Base-by-base conservation (phyloP, 2,329 filamentous ascomycete species). In the Alternaria sp. region DNA sequence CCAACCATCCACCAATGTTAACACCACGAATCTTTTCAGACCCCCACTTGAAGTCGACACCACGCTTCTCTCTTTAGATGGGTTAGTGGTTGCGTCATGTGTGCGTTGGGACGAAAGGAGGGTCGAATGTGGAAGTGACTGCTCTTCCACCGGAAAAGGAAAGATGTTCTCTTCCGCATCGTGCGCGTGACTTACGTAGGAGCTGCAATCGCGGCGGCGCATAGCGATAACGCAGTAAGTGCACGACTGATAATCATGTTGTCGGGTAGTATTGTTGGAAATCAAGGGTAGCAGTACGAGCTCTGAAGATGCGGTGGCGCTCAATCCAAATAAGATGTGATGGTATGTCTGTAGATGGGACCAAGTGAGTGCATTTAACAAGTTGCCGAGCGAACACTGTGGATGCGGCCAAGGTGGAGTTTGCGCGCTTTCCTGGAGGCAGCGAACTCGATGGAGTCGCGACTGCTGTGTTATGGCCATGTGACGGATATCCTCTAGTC, bases 1-100 rank as follows among this genome's bases (percentile, higher is more conserved):
- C 79, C 18, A 86, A 73, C 84, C 84, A 86, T 43, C 84, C 84
- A 26, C 84, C 84, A 63, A 86, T 79, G 55, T 85, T 86, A n/a
- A 85, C 79, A 37, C 84, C 84, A 43, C 80, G 78, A n/a, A 87
- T 82, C 66, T 83, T 84, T 33, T 83, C 79, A 12, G 73, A 71
- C n/a, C 83, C 84, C 81, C 84, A 87, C 20, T 76, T 71, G 74
- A 87, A 87, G 47, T 70, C 75, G 5, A 80, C 80, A 14, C 69
- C 67, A 43, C 82, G 74, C 68, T 74, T 77, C 37, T 75, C 67
- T 15, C 75, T 78, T 44, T 14, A 15, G 6, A 11, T n/a, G 6
- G 25, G 58, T 77, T 41, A 75, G 71, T 56, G 33, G 18, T 23
- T 25, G n/a, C 20, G 23, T 28, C 4, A 26, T 6, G 14, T 5